Evolutionary conservation across 352 stramenopile genomes (phyloP).

Genomic region (Phytophthora foliorum): DNA sequence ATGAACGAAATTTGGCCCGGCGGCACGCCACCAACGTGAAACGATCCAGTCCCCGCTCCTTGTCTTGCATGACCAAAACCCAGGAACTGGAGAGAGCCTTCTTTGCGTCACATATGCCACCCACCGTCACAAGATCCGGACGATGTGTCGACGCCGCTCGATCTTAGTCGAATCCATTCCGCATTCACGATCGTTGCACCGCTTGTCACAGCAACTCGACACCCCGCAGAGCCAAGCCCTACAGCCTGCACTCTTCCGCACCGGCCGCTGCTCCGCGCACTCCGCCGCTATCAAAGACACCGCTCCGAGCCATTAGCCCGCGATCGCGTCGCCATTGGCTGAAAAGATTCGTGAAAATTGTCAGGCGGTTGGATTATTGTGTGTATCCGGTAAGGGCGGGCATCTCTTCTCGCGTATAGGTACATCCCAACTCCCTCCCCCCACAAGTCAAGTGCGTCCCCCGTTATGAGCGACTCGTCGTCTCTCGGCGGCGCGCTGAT

Average conservation of each 20-base stretch:
- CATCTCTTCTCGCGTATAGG: slow-evolving; percentile 1
- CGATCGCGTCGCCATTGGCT: slow-evolving; percentile 11
- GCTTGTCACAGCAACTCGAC: not conserved
- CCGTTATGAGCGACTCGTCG: slow-evolving; percentile 37
- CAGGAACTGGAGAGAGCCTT: not conserved
- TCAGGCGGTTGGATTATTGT: too few species aligned
- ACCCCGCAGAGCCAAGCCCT: not conserved
- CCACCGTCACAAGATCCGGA: slow-evolving; percentile 1
- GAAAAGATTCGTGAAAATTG: slow-evolving; percentile 21
- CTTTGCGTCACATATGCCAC: too few species aligned
- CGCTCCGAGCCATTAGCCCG: too few species aligned
- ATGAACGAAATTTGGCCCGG: not conserved
- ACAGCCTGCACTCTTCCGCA: not conserved
- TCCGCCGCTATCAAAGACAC: too few species aligned
- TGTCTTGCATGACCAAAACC: not conserved
- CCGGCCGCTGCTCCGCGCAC: too few species aligned
- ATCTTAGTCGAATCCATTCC: slow-evolving; percentile 22
- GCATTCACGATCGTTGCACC: not conserved
- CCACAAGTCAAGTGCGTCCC: slow-evolving; percentile 1
- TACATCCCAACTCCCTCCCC: slow-evolving; percentile 12
- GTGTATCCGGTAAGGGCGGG: slow-evolving; percentile 9
- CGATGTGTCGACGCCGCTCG: slow-evolving; percentile 23
- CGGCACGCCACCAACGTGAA: not conserved
- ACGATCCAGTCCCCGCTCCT: not conserved
- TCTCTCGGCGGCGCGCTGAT: slow-evolving; percentile 42